Percentiles rank a stretch among this genome's conserved stretches.
Evolutionary conservation across 352 stramenopile species (phyloP).

Genomic region (Phytophthora lateralis): DNA sequence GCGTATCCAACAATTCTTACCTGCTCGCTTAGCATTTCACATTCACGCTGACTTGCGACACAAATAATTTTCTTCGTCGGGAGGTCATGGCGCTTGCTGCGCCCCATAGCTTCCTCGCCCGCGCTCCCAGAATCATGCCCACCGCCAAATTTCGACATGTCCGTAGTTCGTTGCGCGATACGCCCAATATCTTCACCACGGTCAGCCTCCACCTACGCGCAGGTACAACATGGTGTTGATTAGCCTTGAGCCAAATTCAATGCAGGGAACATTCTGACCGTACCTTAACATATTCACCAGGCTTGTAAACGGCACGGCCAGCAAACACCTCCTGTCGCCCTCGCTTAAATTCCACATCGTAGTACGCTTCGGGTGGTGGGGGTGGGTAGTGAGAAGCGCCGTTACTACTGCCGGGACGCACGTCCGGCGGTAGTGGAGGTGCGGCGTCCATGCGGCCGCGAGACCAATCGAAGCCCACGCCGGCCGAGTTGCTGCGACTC

Average conservation of each 20-base stretch:
- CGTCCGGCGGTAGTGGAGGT: constrained; percentile 70
- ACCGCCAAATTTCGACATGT: constrained; percentile 77
- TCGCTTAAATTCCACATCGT: constrained; percentile 97
- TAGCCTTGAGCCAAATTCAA: constrained; percentile 1
- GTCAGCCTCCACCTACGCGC: constrained; percentile 95
- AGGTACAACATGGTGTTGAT: constrained; percentile 6
- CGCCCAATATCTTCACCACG: constrained; percentile 96
- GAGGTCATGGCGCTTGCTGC: constrained; percentile 70
- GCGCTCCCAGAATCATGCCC: constrained; percentile 36
- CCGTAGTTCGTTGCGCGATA: constrained; percentile 90
- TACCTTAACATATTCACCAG: constrained; percentile 95
- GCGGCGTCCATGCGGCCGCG: constrained; percentile 42
- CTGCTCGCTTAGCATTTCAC: constrained; percentile 91
- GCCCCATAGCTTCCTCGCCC: constrained; percentile 48
- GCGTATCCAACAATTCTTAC: constrained; percentile 16
- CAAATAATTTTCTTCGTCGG: constrained; percentile 93
- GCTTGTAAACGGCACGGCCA: constrained; percentile 82
- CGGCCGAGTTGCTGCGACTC: constrained; percentile 64
- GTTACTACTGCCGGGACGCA: constrained; percentile 30
- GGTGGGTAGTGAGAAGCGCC: constrained; percentile 48
- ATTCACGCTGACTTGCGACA: constrained; percentile 92
- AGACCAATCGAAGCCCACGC: constrained; percentile 71
- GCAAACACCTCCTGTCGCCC: constrained; percentile 92
- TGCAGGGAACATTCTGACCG: constrained; percentile 2
- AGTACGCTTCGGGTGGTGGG: constrained; percentile 84